Conservation (phyloP, 2,329 filamentous ascomycete genomes). For the Lasiodiplodia sp. region DNA sequence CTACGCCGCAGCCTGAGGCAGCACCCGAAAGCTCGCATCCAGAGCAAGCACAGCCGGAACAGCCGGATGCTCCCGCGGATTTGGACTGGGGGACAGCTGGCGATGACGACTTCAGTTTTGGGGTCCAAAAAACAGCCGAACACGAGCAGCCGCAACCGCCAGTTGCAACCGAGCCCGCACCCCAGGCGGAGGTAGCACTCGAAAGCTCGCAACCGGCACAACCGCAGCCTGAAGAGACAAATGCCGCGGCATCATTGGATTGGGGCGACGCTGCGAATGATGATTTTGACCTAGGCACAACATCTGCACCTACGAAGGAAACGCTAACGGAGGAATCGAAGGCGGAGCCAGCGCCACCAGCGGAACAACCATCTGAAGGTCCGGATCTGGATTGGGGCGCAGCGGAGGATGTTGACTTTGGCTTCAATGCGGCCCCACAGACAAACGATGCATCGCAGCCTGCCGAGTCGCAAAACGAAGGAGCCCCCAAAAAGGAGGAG, state of each 20-base stretch:
- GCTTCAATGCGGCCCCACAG: slow-evolving; percentile 2
- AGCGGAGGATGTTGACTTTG: slow-evolving; percentile 11
- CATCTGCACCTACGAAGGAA: background rate
- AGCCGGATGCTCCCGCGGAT: background rate
- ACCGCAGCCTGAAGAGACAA: background rate
- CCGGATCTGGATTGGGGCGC: slow-evolving; percentile 30
- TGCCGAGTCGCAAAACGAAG: background rate
- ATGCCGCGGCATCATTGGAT: slow-evolving; percentile 33
- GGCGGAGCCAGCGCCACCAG: background rate
- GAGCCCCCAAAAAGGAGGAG: slow-evolving; percentile 39
- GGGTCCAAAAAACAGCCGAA: background rate
- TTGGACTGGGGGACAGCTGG: slow-evolving; percentile 33
- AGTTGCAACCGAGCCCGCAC: background rate
- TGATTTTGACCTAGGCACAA: slow-evolving; percentile 35
- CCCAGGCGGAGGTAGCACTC: background rate
- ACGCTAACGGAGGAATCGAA: background rate
- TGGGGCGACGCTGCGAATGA: slow-evolving; percentile 45
- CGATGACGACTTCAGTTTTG: slow-evolving; percentile 28
- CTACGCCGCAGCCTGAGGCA: background rate
- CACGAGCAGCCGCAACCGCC: background rate
- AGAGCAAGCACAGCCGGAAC: background rate
- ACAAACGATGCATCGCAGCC: slow-evolving; percentile 19
- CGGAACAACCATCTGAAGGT: background rate
- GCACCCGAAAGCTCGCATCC: background rate
- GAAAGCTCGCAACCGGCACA: background rate